Conservation (phyloP, 2,329 filamentous ascomycete genomes). For the Aspergillus felis region DNA sequence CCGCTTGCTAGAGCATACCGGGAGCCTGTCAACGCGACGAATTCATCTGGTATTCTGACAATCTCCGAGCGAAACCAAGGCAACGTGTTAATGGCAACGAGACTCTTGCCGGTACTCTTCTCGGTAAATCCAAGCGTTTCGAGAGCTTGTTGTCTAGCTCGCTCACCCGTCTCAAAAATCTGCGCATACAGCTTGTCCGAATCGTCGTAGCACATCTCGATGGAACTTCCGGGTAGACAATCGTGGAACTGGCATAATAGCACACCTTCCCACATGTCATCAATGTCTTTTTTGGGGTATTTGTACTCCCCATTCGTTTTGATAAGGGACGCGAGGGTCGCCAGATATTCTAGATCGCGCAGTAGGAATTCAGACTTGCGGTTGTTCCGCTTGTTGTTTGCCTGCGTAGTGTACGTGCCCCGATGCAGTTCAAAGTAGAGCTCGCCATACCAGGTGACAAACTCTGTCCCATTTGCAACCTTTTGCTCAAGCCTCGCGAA, state of each 20-base stretch:
- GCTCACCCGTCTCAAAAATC: slow-evolving; percentile 73
- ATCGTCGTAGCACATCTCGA: slow-evolving; percentile 98
- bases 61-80: slow-evolving; percentile 79
- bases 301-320: slow-evolving; percentile 61
- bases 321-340: slow-evolving; percentile 77
- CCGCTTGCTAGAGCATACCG: slow-evolving; percentile 46
- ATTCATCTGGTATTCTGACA: slow-evolving; percentile 55
- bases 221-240: slow-evolving; percentile 88
- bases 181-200: slow-evolving; percentile 84
- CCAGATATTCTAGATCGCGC: slow-evolving; percentile 81
- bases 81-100: slow-evolving; percentile 75
- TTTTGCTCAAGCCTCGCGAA: slow-evolving; percentile 82
- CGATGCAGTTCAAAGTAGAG: slow-evolving; percentile 97
- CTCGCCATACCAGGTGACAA: slow-evolving; percentile 97
- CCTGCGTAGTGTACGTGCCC: slow-evolving; percentile 94
- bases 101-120: slow-evolving; percentile 38
- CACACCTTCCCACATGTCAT: slow-evolving; percentile 91
- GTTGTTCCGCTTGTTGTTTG: slow-evolving; percentile 96
- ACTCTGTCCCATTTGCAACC: slow-evolving; percentile 60
- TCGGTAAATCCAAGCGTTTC: slow-evolving; percentile 61
- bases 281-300: slow-evolving; percentile 91
- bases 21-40: slow-evolving; percentile 17
- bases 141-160: slow-evolving; percentile 66
- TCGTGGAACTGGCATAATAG: slow-evolving; percentile 97
- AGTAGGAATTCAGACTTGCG: slow-evolving; percentile 79